Percentiles rank a stretch among this genome's conserved stretches.
These are phyloP conservation scores for Mrakia blollopis DNA, from an alignment of 768 basidiomycete genomes.

Conservation along the genomic window DNA sequence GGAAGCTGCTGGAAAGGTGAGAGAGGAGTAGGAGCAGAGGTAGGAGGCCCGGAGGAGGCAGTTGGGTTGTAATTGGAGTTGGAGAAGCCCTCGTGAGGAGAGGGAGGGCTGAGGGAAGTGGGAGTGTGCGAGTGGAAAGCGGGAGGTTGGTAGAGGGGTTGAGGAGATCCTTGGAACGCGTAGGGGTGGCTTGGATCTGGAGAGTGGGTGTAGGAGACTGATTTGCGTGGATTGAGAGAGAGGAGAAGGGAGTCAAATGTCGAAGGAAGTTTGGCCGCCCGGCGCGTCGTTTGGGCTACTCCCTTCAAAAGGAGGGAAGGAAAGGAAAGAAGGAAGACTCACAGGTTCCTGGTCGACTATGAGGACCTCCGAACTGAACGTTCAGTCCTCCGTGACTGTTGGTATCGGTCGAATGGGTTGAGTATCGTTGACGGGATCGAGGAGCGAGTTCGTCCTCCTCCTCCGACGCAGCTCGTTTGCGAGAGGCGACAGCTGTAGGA, in stretches of 20 bases:
- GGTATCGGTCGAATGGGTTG: neutral
- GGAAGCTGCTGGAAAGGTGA: neutral
- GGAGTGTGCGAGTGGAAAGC: neutral
- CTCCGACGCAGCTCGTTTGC: neutral
- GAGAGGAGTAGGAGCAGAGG: neutral
- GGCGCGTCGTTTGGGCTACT: too few species aligned
- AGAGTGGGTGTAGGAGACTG: neutral
- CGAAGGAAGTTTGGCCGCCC: neutral
- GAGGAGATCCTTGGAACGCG: neutral
- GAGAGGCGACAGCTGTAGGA: neutral
- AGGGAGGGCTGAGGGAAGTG: conserved; percentile 4
- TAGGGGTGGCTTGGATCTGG: neutral
- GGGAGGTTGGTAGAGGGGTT: neutral
- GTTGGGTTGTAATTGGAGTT: neutral
- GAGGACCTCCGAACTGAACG: neutral
- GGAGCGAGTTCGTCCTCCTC: neutral
- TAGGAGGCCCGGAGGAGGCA: too few species aligned
- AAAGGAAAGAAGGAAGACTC: neutral
- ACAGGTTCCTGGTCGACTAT: neutral
- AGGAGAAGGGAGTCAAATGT: neutral
- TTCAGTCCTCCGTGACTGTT: neutral
- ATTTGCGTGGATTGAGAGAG: neutral
- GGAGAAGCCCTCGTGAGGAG: neutral
- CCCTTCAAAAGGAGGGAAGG: neutral
- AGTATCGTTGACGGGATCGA: neutral